Percentiles rank a stretch among this genome's conserved stretches.
Conservation (phyloP, 441 rosid species). For the Kokia cookei region DNA sequence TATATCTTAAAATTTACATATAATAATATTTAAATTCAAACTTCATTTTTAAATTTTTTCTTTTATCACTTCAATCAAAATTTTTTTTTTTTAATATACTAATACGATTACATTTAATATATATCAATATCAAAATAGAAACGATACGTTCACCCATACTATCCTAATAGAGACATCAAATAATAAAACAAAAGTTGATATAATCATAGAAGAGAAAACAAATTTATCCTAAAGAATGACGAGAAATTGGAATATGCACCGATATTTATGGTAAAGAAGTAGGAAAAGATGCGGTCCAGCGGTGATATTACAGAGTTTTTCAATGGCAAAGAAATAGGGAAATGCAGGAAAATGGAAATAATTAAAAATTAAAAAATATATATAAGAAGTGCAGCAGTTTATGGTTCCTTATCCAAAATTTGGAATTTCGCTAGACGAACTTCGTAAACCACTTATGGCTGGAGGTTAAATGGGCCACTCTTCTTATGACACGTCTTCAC, state of each 20-base stretch:
- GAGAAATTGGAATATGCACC: not conserved
- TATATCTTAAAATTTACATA: too few species aligned
- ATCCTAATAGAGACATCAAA: too few species aligned
- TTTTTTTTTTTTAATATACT: too few species aligned
- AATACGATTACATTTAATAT: too few species aligned
- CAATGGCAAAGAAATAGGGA: too few species aligned
- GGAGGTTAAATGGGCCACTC: conserved; percentile 18
- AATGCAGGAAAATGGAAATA: not conserved
- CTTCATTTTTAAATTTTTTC: too few species aligned
- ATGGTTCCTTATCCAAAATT: conserved; percentile 21
- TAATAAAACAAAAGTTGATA: too few species aligned
- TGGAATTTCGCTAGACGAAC: conserved; percentile 8
- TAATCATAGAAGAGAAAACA: too few species aligned
- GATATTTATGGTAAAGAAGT: not conserved
- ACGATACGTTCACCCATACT: too few species aligned
- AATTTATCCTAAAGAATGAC: too few species aligned
- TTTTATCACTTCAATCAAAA: rapidly evolving
- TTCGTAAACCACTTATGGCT: not conserved
- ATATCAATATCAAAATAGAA: too few species aligned
- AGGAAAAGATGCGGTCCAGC: not conserved
- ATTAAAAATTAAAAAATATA: not conserved
- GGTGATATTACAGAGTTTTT: not conserved
- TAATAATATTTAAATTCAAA: too few species aligned
- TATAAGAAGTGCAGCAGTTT: conserved; percentile 13
- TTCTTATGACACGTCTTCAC: conserved; percentile 1